A percentile compares a stretch with the other conserved stretches of the same genome.
Conservation (phyloP, 2,329 filamentous ascomycete genomes). For the Aspergillus jensenii region DNA sequence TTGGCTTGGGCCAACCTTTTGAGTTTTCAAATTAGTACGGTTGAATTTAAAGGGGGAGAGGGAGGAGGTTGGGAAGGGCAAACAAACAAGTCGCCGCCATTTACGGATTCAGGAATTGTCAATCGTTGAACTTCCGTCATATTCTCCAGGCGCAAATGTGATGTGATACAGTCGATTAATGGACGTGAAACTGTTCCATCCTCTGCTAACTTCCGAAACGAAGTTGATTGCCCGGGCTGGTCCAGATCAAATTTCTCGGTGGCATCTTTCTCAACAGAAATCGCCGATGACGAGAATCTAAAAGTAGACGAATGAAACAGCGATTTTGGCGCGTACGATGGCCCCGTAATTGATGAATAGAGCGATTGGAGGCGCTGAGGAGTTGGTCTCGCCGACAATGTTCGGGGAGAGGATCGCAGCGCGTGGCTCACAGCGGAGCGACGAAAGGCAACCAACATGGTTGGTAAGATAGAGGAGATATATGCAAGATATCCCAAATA, state of each 20-base stretch:
- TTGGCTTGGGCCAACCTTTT: slow-evolving; percentile 84
- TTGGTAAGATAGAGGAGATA: slow-evolving; percentile 10
- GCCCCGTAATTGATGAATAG: slow-evolving; percentile 17
- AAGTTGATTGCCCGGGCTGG: neutral
- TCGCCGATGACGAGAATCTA: slow-evolving; percentile 25
- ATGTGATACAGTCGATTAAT: slow-evolving; percentile 67
- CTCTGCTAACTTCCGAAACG: slow-evolving; percentile 27
- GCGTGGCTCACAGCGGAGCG: slow-evolving; percentile 39
- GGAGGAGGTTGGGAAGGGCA: neutral
- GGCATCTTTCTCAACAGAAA: slow-evolving; percentile 23
- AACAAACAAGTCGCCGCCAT: slow-evolving; percentile 77
- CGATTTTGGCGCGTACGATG: slow-evolving; percentile 22
- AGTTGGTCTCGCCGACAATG: slow-evolving; percentile 27
- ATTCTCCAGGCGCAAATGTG: slow-evolving; percentile 70
- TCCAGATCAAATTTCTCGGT: slow-evolving; percentile 9
- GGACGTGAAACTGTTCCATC: slow-evolving; percentile 57
- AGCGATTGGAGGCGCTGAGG: slow-evolving; percentile 31
- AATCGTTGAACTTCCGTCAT: slow-evolving; percentile 93
- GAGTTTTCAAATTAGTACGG: slow-evolving; percentile 20
- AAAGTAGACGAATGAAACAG: slow-evolving; percentile 33
- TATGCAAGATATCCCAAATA: neutral
- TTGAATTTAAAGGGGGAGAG: neutral
- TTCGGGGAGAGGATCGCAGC: slow-evolving; percentile 34
- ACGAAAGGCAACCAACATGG: slow-evolving; percentile 42
- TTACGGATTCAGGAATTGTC: slow-evolving; percentile 77